Conservation (phyloP, 352 stramenopile genomes). For the Plasmopara muralis region DNA sequence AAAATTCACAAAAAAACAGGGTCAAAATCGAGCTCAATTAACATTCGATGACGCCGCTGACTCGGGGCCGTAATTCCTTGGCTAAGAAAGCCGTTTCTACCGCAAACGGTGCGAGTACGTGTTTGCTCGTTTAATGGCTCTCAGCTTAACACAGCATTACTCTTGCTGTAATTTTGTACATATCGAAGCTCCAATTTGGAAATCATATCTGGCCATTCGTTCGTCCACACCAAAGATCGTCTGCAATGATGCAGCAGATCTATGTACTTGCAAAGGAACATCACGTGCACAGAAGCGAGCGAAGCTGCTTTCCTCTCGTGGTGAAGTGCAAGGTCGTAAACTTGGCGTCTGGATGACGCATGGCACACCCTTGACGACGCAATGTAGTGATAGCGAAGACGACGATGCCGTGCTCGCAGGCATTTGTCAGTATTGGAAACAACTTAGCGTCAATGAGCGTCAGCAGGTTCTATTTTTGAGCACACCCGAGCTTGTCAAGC, state of each 20-base stretch:
- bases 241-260: slow-evolving; percentile 5
- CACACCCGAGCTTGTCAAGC: slow-evolving; percentile 75
- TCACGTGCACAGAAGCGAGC: slow-evolving; percentile 32
- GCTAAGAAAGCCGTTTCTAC: slow-evolving; percentile 1
- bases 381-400: slow-evolving; percentile 13
- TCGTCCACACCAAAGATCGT: slow-evolving; percentile 15
- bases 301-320: slow-evolving; percentile 22
- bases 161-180: slow-evolving; percentile 1
- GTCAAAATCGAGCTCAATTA: not conserved
- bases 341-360: slow-evolving; percentile 21
- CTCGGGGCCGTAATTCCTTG: not conserved
- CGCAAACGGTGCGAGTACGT: slow-evolving; percentile 20
- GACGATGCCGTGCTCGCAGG: slow-evolving; percentile 16
- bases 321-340: slow-evolving; percentile 6
- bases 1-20: not conserved
- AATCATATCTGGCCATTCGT: slow-evolving; percentile 49
- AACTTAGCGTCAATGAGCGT: slow-evolving; percentile 50
- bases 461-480: slow-evolving; percentile 77
- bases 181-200: slow-evolving; percentile 57
- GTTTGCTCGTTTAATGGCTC: not conserved
- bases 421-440: slow-evolving; percentile 61
- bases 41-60: no score
- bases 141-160: not conserved
- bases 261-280: not conserved
- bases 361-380: slow-evolving; percentile 14